Evolutionary conservation across 257 asterid species (phyloP).

Genomic region (Verbena officinalis): DNA sequence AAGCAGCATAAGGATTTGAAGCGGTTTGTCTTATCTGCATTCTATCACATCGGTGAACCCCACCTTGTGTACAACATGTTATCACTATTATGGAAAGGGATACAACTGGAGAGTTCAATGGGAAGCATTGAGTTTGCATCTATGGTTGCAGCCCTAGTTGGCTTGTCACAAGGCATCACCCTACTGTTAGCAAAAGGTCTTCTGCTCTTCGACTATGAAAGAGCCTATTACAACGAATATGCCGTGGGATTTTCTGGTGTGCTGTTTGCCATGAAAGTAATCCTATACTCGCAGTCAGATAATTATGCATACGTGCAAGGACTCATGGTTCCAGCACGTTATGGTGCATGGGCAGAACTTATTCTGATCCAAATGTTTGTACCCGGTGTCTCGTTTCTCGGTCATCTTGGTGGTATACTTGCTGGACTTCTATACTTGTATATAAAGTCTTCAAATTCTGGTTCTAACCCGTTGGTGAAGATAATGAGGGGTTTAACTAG

Average conservation of each 20-base stretch:
- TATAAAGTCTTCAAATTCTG: constrained; percentile 45
- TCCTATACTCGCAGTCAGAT: constrained; percentile 69
- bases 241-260: constrained; percentile 92
- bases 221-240: constrained; percentile 73
- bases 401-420: constrained; percentile 88
- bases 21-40: constrained; percentile 76
- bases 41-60: constrained; percentile 79
- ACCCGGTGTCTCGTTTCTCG: constrained; percentile 91
- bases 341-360: constrained; percentile 98
- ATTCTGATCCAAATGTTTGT: constrained; percentile 78
- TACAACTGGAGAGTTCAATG: constrained; percentile 74
- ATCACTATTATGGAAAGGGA: constrained; percentile 94
- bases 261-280: constrained; percentile 94
- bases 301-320: constrained; percentile 71
- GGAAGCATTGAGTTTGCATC: constrained; percentile 77
- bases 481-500: constrained; percentile 43
- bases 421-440: constrained; percentile 72
- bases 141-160: constrained; percentile 71
- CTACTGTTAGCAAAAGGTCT: constrained; percentile 69
- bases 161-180: constrained; percentile 86
- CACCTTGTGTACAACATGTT: constrained; percentile 92
- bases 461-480: constrained; percentile 48
- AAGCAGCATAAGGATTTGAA: constrained; percentile 78
- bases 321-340: constrained; percentile 73
- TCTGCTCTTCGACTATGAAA: constrained; percentile 57